Evolutionary conservation across 768 basidiomycete species (phyloP).

Genomic region (Rhizopogon vesiculosus): DNA sequence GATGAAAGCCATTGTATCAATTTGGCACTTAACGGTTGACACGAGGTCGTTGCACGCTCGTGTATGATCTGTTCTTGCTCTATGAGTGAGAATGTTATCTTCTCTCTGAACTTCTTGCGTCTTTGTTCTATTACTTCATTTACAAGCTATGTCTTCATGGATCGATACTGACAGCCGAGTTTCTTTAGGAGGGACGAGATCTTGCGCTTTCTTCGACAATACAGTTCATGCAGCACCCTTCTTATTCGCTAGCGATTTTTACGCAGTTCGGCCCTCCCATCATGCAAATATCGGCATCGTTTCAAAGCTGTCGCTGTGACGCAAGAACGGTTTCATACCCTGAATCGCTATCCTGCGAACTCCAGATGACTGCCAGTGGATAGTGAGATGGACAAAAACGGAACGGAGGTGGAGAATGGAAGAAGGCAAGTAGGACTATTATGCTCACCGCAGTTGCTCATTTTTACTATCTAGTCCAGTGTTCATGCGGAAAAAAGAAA

Average conservation of each 20-base stretch:
- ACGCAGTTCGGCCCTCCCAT: no score
- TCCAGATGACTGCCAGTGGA: conserved; percentile 51
- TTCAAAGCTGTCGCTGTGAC: conserved; percentile 37
- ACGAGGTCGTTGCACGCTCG: neutral
- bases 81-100: neutral
- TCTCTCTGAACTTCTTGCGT: neutral
- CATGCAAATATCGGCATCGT: no score
- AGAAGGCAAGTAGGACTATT: neutral
- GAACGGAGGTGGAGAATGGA: conserved; percentile 46
- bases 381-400: conserved; percentile 62
- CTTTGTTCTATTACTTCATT: neutral
- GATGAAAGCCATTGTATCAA: neutral
- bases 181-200: neutral
- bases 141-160: neutral
- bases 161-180: neutral
- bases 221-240: no score
- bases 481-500: conserved; percentile 41
- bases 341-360: conserved; percentile 45
- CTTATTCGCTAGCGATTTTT: no score
- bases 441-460: conserved; percentile 46
- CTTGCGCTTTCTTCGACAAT: no score
- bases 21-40: neutral
- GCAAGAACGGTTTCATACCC: conserved; percentile 36
- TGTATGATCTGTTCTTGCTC: neutral
- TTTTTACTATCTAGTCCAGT: conserved; percentile 48